Conservation (phyloP, 2,329 filamentous ascomycete species). For the Teratosphaeria zuluensis region DNA sequence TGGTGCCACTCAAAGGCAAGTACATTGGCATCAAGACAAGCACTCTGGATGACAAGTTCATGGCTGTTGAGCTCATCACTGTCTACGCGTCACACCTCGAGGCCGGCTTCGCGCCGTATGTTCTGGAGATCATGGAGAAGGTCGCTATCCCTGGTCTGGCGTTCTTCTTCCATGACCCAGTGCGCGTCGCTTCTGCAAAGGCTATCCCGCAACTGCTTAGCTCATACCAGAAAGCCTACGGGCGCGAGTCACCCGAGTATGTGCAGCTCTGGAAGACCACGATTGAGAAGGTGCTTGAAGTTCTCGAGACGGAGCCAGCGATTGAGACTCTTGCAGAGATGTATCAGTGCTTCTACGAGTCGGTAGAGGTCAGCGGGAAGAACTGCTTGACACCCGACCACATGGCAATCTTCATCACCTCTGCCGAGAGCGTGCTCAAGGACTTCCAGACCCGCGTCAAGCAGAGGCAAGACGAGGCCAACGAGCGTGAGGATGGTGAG, state of each 20-base stretch:
- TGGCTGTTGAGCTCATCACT: constrained; percentile 96
- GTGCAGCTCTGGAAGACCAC: constrained; percentile 75
- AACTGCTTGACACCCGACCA: constrained; percentile 67
- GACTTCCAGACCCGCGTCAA: constrained; percentile 87
- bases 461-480: constrained; percentile 73
- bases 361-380: constrained; percentile 84
- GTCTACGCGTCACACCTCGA: constrained; percentile 97
- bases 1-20: constrained; percentile 93
- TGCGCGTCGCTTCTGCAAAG: constrained; percentile 88
- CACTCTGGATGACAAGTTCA: constrained; percentile 95
- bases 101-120: constrained; percentile 82
- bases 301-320: constrained; percentile 84
- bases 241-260: constrained; percentile 68
- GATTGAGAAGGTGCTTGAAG: constrained; percentile 84
- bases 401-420: constrained; percentile 80
- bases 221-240: constrained; percentile 87
- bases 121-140: constrained; percentile 88
- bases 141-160: constrained; percentile 87
- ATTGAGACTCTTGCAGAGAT: constrained; percentile 96
- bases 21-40: constrained; percentile 97
- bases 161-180: constrained; percentile 99
- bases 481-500: constrained; percentile 69
- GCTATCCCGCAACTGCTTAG: constrained; percentile 87
- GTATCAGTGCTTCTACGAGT: constrained; percentile 99
- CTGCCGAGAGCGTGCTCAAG: constrained; percentile 73